Percentiles rank a stretch among this genome's conserved stretches.
Conservation (phyloP, 768 basidiomycete genomes). For the Tylopilus vinaceipallidus region DNA sequence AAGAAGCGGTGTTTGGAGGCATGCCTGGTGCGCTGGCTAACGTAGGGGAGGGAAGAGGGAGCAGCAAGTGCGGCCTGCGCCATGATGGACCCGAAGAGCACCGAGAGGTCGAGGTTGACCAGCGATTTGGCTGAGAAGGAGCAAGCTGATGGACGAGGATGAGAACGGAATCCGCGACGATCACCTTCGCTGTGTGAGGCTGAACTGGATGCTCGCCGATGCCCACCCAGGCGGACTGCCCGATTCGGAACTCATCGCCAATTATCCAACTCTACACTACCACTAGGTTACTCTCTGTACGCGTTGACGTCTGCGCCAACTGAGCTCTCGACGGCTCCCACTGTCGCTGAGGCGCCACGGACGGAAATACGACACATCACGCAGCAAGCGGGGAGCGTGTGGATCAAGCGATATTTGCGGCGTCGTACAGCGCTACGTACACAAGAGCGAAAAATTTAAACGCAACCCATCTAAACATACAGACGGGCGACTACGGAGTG, state of each 20-base stretch:
- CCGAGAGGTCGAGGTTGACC: constrained; percentile 1
- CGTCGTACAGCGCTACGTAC: constrained; percentile 7
- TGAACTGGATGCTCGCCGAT: constrained; percentile 13
- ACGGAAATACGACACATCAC: background rate
- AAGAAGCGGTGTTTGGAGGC: constrained; percentile 58
- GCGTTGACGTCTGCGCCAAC: constrained; percentile 1
- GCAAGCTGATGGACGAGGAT: constrained; percentile 9
- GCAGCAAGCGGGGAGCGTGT: background rate
- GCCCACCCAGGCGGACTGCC: constrained; percentile 22
- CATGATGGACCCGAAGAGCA: constrained; percentile 15
- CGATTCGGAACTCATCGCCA: constrained; percentile 25
- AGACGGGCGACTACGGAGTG: background rate
- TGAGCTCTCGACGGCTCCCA: background rate
- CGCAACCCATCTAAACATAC: too few relatives aligned
- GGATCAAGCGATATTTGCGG: constrained; percentile 6
- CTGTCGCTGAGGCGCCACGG: background rate
- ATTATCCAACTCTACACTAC: constrained; percentile 10
- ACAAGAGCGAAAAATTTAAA: background rate
- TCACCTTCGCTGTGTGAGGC: constrained; percentile 25
- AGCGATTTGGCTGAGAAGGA: constrained; percentile 2
- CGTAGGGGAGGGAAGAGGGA: constrained; percentile 24
- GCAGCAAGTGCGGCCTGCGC: constrained; percentile 29
- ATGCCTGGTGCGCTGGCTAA: constrained; percentile 31
- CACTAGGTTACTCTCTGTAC: background rate
- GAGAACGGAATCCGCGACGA: constrained; percentile 28